Conservation (phyloP, 306 rosid species). For the Cicer yamashitae region DNA sequence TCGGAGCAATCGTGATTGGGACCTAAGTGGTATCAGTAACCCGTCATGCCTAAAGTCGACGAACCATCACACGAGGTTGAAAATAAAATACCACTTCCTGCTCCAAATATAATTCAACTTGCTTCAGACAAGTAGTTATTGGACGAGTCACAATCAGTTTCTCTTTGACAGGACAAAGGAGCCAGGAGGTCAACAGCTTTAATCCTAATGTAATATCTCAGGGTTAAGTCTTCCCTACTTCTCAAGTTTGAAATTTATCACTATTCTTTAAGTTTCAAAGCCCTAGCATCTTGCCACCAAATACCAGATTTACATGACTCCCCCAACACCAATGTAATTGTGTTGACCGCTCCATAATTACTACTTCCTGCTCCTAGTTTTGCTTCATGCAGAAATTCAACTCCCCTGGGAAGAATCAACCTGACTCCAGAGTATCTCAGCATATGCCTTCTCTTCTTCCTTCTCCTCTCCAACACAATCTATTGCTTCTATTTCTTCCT, state of each 20-base stretch:
- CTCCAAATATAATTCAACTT: slow-evolving; percentile 27
- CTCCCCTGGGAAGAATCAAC: slow-evolving; percentile 62
- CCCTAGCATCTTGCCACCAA: slow-evolving; percentile 6
- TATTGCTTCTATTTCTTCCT: slow-evolving; percentile 59
- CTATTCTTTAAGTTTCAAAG: slow-evolving; percentile 21
- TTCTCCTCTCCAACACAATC: slow-evolving; percentile 62
- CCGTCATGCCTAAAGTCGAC: slow-evolving; percentile 19
- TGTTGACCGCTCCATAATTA: slow-evolving; percentile 7
- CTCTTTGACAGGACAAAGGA: neutral
- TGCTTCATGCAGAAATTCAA: slow-evolving; percentile 45
- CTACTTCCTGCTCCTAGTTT: slow-evolving; percentile 20
- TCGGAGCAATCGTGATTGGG: neutral
- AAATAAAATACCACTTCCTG: slow-evolving; percentile 21
- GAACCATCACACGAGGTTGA: neutral
- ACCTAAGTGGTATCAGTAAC: slow-evolving; percentile 18
- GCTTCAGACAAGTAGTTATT: slow-evolving; percentile 8
- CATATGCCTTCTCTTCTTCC: slow-evolving; percentile 83
- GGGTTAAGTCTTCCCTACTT: neutral
- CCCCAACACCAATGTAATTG: slow-evolving; percentile 9
- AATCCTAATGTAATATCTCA: slow-evolving; percentile 2
- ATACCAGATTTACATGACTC: slow-evolving; percentile 5
- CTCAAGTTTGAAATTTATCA: slow-evolving; percentile 1
- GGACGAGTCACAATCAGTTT: slow-evolving; percentile 33
- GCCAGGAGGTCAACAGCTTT: slow-evolving; percentile 11
- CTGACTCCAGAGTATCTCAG: slow-evolving; percentile 74